These are phyloP conservation scores for Paraconiothyrium brasiliense DNA, from an alignment of 2,329 filamentous ascomycete species.

Conservation along the genomic window DNA sequence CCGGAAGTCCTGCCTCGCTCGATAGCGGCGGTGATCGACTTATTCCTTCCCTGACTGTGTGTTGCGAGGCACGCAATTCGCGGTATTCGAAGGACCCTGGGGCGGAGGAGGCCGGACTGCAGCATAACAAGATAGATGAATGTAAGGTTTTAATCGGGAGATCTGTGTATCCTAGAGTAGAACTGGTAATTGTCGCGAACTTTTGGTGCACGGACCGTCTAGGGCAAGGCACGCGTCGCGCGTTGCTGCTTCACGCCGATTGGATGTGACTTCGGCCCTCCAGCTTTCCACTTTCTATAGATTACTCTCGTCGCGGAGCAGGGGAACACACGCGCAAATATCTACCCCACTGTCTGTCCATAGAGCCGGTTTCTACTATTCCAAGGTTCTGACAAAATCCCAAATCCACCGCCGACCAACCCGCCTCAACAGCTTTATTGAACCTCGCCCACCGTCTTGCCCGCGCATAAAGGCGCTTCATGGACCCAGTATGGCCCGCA, in stretches of 20 bases:
- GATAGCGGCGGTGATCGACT: constrained; percentile 45
- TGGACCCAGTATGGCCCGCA: neutral
- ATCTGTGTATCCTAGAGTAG: neutral
- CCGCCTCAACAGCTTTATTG: neutral
- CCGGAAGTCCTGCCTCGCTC: constrained; percentile 36
- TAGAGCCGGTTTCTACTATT: neutral
- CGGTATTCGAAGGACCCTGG: constrained; percentile 29
- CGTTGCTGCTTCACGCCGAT: neutral
- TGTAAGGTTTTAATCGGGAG: neutral
- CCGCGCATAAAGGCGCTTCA: constrained; percentile 1
- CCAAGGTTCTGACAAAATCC: neutral
- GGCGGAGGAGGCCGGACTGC: constrained; percentile 26
- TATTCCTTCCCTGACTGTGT: constrained; percentile 33
- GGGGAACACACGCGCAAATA: neutral
- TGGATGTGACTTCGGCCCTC: neutral
- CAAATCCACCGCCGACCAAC: neutral
- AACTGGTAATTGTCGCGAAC: neutral
- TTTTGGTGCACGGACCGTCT: constrained; percentile 4
- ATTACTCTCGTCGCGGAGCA: neutral
- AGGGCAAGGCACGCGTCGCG: neutral
- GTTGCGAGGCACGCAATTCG: constrained; percentile 23
- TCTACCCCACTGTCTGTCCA: neutral
- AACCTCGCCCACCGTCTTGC: neutral
- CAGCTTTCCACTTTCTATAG: neutral
- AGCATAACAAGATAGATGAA: constrained; percentile 30